These are phyloP conservation scores for Aphanomyces cochlioides DNA, from an alignment of 352 stramenopile species.

Conservation along the genomic window DNA sequence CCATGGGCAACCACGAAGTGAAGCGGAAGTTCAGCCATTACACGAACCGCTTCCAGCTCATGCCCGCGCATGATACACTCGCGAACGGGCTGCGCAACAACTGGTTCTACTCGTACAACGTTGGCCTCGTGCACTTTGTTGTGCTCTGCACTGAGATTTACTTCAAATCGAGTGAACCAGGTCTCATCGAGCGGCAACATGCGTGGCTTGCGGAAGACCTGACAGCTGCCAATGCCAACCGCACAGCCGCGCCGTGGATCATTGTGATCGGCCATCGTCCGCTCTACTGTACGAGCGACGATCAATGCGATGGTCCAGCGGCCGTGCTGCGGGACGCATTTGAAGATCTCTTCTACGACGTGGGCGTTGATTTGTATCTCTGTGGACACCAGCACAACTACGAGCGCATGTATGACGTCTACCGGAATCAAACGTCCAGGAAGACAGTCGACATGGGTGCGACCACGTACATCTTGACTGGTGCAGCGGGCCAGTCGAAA, in stretches of 20 bases:
- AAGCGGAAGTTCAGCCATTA: slow-evolving; percentile 83
- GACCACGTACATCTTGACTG: slow-evolving; percentile 86
- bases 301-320: slow-evolving; percentile 55
- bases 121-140: slow-evolving; percentile 83
- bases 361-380: slow-evolving; percentile 85
- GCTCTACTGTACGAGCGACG: slow-evolving; percentile 86
- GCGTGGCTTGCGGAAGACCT: slow-evolving; percentile 65
- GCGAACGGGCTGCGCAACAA: slow-evolving; percentile 66
- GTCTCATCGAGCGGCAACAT: slow-evolving; percentile 57
- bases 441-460: slow-evolving; percentile 77
- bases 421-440: slow-evolving; percentile 52
- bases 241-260: slow-evolving; percentile 65
- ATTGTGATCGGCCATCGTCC: slow-evolving; percentile 82
- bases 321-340: slow-evolving; percentile 56
- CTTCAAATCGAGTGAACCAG: slow-evolving; percentile 59
- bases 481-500: slow-evolving; percentile 81
- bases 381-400: slow-evolving; percentile 91
- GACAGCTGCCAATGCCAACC: slow-evolving; percentile 55
- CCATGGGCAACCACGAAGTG: slow-evolving; percentile 88
- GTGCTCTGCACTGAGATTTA: slow-evolving; percentile 87
- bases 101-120: slow-evolving; percentile 87
- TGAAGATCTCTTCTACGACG: slow-evolving; percentile 72
- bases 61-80: slow-evolving; percentile 69
- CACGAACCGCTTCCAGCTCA: slow-evolving; percentile 79
- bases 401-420: slow-evolving; percentile 82